These are phyloP conservation scores for Cyclospora cayetanensis DNA, from an alignment of 169 alveolate genomes.

Conservation along the genomic window DNA sequence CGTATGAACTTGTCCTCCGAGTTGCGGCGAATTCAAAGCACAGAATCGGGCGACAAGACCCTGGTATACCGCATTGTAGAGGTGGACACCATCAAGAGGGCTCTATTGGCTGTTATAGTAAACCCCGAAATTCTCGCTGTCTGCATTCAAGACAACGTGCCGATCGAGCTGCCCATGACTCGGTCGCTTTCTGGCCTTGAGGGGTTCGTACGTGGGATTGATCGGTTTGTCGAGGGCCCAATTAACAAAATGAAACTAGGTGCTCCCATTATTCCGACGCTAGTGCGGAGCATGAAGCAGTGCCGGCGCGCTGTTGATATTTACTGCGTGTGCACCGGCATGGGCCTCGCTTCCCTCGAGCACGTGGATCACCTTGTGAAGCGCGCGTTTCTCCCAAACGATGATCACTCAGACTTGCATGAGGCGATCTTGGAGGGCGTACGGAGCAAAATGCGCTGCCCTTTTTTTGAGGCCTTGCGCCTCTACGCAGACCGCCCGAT, in stretches of 20 bases:
- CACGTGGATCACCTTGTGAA: conserved; percentile 72
- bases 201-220: conserved; percentile 78
- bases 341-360: conserved; percentile 74
- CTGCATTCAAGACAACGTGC: conserved; percentile 77
- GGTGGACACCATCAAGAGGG: conserved; percentile 76
- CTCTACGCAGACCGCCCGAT: conserved; percentile 80
- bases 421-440: conserved; percentile 79
- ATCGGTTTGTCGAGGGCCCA: conserved; percentile 75
- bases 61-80: conserved; percentile 76
- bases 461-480: conserved; percentile 78
- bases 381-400: conserved; percentile 76
- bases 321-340: conserved; percentile 78
- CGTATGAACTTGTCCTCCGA: conserved; percentile 45
- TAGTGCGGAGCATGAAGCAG: conserved; percentile 69
- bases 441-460: conserved; percentile 74
- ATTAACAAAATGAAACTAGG: conserved; percentile 75
- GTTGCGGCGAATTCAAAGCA: conserved; percentile 23
- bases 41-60: conserved; percentile 7
- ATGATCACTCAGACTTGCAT: conserved; percentile 80
- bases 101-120: conserved; percentile 76
- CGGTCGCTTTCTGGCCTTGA: conserved; percentile 39
- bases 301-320: conserved; percentile 79
- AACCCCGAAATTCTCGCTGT: conserved; percentile 79
- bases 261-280: conserved; percentile 59
- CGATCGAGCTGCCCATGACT: conserved; percentile 17